phyloP scores from a whole-genome alignment of 169 alveolate species.

The Cystoisospora suis region DNA sequence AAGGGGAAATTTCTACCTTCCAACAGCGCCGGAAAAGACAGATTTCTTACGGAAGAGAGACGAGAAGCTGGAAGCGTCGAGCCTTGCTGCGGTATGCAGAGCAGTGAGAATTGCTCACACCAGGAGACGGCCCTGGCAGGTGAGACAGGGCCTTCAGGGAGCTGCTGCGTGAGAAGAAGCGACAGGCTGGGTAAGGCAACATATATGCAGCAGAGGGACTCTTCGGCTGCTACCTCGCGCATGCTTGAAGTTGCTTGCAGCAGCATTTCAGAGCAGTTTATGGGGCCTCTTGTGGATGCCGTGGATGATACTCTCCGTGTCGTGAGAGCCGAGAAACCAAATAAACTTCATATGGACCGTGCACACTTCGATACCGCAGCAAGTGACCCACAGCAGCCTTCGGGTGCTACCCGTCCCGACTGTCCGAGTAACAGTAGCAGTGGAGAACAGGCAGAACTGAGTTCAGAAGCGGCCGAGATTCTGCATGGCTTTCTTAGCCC shows the following conservation, averaged over 20 bases:
- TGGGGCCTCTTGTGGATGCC: conserved; percentile 27
- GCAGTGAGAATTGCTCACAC: too few species aligned
- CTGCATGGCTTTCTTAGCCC: conserved; percentile 11
- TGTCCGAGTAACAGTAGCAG: background rate
- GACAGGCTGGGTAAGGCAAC: background rate
- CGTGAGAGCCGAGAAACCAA: background rate
- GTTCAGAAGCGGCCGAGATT: background rate
- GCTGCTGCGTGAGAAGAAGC: background rate
- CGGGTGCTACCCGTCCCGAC: background rate
- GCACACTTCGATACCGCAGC: background rate
- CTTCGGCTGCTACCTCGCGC: background rate
- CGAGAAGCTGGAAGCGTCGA: too few species aligned
- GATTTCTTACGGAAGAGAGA: too few species aligned
- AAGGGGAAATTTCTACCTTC: too few species aligned
- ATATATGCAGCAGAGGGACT: background rate
- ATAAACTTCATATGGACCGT: too few species aligned
- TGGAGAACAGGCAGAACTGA: background rate
- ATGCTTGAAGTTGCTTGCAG: conserved; percentile 57
- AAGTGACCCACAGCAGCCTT: background rate
- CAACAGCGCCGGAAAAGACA: too few species aligned
- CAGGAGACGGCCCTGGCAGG: too few species aligned
- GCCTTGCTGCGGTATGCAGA: too few species aligned
- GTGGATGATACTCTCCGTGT: conserved; percentile 22
- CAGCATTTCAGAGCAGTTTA: conserved; percentile 28
- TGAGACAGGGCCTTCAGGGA: too few species aligned